Evolutionary conservation across 768 basidiomycete species (phyloP).

Genomic region (Filobasidium wieringae): DNA sequence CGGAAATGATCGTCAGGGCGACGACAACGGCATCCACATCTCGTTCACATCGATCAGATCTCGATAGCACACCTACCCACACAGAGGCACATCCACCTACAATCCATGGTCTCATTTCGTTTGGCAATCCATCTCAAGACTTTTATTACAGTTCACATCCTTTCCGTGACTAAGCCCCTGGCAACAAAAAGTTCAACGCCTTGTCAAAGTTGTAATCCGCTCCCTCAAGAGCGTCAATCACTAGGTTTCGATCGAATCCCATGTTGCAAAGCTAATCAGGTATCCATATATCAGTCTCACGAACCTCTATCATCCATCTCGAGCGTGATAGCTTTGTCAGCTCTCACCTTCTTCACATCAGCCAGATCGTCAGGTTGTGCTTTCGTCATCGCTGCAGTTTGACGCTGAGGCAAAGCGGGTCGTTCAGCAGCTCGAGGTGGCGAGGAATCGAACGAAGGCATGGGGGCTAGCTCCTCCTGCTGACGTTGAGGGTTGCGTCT

Average conservation of each 20-base stretch:
- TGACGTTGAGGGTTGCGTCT: too few species aligned
- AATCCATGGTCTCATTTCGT: too few species aligned
- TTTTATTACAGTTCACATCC: too few species aligned
- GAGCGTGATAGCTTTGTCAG: too few species aligned
- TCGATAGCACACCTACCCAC: too few species aligned
- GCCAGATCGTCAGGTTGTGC: constrained; percentile 36
- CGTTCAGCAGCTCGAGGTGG: background rate
- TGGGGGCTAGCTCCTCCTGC: too few species aligned
- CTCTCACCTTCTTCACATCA: constrained; percentile 38
- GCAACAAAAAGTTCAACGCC: constrained; percentile 62
- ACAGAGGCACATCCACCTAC: too few species aligned
- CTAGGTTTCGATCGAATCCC: constrained; percentile 78
- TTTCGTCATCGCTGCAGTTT: constrained; percentile 8
- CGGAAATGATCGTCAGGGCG: too few species aligned
- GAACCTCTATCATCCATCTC: constrained; percentile 42
- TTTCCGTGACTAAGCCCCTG: background rate
- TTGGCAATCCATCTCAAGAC: too few species aligned
- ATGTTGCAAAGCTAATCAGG: constrained; percentile 64
- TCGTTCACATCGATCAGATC: too few species aligned
- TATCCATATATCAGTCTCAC: constrained; percentile 50
- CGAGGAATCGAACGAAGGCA: too few species aligned
- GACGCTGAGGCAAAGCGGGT: constrained; percentile 11
- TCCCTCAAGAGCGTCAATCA: constrained; percentile 70
- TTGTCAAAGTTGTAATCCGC: constrained; percentile 69
- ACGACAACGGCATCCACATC: too few species aligned